Evolutionary conservation across 2,329 filamentous ascomycete genomes (phyloP), one percentile per base, ranked within the genome.

Genomic region (Gaeumannomyces sp.): DNA sequence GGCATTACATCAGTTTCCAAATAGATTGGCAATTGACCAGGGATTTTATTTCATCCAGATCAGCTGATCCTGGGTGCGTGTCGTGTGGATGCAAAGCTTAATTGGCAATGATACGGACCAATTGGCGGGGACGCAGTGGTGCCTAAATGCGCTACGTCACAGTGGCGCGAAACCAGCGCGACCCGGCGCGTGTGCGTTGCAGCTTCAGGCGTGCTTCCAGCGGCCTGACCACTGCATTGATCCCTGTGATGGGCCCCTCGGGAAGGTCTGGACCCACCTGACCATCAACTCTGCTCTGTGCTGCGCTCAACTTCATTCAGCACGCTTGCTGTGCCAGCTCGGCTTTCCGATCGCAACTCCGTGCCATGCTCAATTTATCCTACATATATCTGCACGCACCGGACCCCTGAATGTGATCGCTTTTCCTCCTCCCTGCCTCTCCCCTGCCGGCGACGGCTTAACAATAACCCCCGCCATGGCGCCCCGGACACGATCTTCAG

Each of bases 401-500:
- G 11, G 19, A 14, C n/a, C n/a, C 45, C 45, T 53, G 19, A 5
- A 59, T n/a, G 35, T 28, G 13, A n/a, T 13, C 14, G 2, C 11
- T 58, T 59, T 45, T 27, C 31, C 58, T 56, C 7, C 27, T 33
- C 14, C 29, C 33, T 61, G 6, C 35, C 27, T n/a, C n/a, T 19
- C 27, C 6, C 45, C 45, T 53, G 45, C 45, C 45, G 45, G 45
- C 45, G 25, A 53, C 45, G 45, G 45, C 45, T 53, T 53, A 7
- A 14, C 16, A 16, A 28, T 5, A 57, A 6, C 53, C 2, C 56
- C 19, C 35, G 62, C 22, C 7, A 71, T 71, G 70, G 62, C 69
- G 8, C 66, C 70, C 25, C 64, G 65, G 50, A 70, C 67, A 7
- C 61, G 69, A 63, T 64, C 68, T 4, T 53, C 45, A 1, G 45